Evolutionary conservation across 192 early-diverging fungal species (phyloP), one percentile per base, ranked within the genome.

Genomic region (Linnemannia zychae): DNA sequence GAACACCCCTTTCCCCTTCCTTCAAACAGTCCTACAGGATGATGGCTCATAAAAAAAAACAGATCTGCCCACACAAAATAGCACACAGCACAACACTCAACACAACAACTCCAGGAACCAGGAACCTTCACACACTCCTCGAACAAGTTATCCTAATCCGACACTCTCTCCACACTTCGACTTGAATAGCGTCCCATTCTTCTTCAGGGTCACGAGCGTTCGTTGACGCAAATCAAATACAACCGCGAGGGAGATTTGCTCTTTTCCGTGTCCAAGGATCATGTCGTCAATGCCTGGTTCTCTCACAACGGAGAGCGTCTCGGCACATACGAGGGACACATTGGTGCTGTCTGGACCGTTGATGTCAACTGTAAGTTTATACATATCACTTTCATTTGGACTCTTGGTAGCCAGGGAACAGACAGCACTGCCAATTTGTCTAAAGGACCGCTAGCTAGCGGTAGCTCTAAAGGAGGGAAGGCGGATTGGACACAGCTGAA

Each of bases 231-330:
- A 86, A 94, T 99, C 88, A 96, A 96, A 88, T 99, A 99, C 94
- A 99, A 99, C 92, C 83, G 91, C 46, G 99, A 99, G 86, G 99
- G 99, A 52, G 99, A 99, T 89, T 92, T 99, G 74, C 89, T 99
- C 69, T 98, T 99, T 91, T 96, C 97, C 11, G 94, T 93, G 69
- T 93, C 97, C 47, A 99, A 99, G 89, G 99, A 99, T 92, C 95
- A 95, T 78, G 92, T 95, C 73, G 95, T 96, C 60, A 97, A 95
- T 79, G 95, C 96, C 63, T 99, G 99, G 99, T 99, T 94, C 84
- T 96, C 98, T 60, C 96, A 97, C 89, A 99, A 98, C 87, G 99
- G 99, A 76, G 99, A 99, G 91, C 94, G 97, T 60, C 90, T 99
- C 44, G 99, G 99, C 52, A 96, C 94, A 49, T 97, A 96, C 82